phyloP scores from a whole-genome alignment of 306 rosid genomes.

The Coriaria nepalensis region DNA sequence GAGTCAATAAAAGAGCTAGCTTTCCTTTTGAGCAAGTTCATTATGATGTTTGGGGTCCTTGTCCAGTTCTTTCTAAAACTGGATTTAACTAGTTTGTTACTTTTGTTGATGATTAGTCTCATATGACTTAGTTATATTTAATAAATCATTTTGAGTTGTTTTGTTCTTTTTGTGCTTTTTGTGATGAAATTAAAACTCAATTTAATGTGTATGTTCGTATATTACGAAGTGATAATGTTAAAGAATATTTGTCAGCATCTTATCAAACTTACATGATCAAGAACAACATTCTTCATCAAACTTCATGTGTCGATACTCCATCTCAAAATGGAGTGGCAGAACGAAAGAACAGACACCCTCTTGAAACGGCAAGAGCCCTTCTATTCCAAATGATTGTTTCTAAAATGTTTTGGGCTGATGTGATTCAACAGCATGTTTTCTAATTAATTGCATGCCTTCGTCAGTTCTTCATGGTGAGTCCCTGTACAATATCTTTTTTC shows the following conservation, averaged over 20 bases:
- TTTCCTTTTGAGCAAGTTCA: not conserved
- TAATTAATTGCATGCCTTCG: not conserved
- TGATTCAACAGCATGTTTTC: no score
- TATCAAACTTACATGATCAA: not conserved
- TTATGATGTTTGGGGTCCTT: not conserved
- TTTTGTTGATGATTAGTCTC: no score
- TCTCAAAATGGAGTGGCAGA: no score
- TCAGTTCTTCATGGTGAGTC: not conserved
- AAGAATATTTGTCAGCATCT: not conserved
- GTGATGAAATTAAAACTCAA: not conserved
- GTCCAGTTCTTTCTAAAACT: not conserved
- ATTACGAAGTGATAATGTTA: not conserved
- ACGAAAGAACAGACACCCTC: not conserved
- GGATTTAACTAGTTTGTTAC: not conserved
- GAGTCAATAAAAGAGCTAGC: no score
- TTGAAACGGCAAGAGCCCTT: no score
- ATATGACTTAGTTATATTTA: no score
- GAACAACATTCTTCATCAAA: no score
- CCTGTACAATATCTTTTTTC: not conserved
- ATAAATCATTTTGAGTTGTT: no score
- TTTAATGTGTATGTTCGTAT: not conserved
- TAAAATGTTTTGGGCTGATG: no score
- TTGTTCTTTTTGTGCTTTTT: no score
- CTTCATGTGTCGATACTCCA: no score
- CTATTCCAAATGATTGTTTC: no score